Evolutionary conservation across 2,329 filamentous ascomycete species (phyloP).

Genomic region (Penicillium freii): DNA sequence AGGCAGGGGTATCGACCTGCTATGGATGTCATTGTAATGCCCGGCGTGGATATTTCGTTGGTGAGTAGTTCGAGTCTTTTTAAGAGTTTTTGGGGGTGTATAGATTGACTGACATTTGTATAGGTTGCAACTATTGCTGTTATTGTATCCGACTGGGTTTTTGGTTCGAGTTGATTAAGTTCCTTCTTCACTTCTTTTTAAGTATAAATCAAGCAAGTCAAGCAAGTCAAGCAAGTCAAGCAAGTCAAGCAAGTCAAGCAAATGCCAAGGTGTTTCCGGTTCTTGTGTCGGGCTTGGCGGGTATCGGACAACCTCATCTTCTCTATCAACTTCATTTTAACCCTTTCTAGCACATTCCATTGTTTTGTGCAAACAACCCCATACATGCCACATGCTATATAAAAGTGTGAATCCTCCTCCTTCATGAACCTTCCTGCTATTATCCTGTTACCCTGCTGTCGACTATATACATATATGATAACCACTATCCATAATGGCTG

Average conservation of each 20-base stretch:
- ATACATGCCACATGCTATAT: background rate
- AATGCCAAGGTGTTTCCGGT: background rate
- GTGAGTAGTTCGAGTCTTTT: constrained; percentile 11
- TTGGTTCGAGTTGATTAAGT: constrained; percentile 13
- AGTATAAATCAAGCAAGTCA: background rate
- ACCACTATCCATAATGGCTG: too few species aligned
- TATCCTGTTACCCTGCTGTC: too few species aligned
- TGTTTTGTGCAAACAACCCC: background rate
- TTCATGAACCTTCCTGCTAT: background rate
- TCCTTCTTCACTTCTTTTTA: background rate
- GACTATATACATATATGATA: too few species aligned
- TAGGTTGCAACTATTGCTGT: constrained; percentile 22
- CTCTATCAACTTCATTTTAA: background rate
- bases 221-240: constrained; percentile 6
- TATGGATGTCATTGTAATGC: constrained; percentile 24
- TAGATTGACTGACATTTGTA: background rate
- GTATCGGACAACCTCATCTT: background rate
- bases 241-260: constrained; percentile 2
- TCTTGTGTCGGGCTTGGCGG: constrained; percentile 1
- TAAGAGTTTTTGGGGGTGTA: background rate
- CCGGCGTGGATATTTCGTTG: constrained; percentile 27
- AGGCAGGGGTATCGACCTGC: constrained; percentile 23
- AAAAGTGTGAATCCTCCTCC: background rate
- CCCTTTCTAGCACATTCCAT: background rate
- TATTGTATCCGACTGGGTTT: constrained; percentile 22